Conservation (phyloP, 2,329 filamentous ascomycete genomes). For the Phialocephala sp. region DNA sequence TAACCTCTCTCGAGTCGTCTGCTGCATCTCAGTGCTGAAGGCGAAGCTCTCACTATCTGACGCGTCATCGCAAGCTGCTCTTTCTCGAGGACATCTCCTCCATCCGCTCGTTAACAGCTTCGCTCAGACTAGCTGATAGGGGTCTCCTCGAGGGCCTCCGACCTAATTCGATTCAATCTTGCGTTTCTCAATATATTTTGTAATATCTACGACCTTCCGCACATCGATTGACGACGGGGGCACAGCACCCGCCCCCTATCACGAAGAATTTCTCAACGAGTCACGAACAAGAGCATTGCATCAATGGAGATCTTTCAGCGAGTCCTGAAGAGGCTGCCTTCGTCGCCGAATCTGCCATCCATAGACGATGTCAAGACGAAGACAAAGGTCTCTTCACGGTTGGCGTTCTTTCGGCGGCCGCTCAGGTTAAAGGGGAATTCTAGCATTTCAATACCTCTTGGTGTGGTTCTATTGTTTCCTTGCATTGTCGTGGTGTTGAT, state of each 20-base stretch:
- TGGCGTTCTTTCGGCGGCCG: slow-evolving; percentile 85
- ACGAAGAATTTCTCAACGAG: slow-evolving; percentile 34
- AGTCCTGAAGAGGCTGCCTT: slow-evolving; percentile 56
- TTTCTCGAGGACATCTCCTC: slow-evolving; percentile 40
- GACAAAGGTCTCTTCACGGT: slow-evolving; percentile 53
- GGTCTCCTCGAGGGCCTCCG: slow-evolving; percentile 14
- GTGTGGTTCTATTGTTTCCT: slow-evolving; percentile 91
- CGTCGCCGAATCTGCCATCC: slow-evolving; percentile 49
- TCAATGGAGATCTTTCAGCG: slow-evolving; percentile 59
- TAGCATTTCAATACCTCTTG: slow-evolving; percentile 88
- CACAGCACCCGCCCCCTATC: slow-evolving; percentile 34
- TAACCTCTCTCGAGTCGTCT: slow-evolving; percentile 28
- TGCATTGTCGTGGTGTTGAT: slow-evolving; percentile 90
- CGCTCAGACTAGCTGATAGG: slow-evolving; percentile 32
- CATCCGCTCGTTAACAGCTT: slow-evolving; percentile 42
- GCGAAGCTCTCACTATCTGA: slow-evolving; percentile 26
- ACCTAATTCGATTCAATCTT: slow-evolving; percentile 34
- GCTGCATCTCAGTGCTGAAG: slow-evolving; percentile 33
- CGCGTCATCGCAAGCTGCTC: slow-evolving; percentile 40
- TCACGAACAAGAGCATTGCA: slow-evolving; percentile 22
- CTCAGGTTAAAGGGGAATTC: slow-evolving; percentile 92
- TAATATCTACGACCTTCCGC: slow-evolving; percentile 33
- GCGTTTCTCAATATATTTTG: slow-evolving; percentile 37
- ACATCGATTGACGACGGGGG: slow-evolving; percentile 28
- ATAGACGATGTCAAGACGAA: slow-evolving; percentile 51